Conservation (phyloP, 192 early-diverging fungal species). For the Cetraspora pellucida region DNA sequence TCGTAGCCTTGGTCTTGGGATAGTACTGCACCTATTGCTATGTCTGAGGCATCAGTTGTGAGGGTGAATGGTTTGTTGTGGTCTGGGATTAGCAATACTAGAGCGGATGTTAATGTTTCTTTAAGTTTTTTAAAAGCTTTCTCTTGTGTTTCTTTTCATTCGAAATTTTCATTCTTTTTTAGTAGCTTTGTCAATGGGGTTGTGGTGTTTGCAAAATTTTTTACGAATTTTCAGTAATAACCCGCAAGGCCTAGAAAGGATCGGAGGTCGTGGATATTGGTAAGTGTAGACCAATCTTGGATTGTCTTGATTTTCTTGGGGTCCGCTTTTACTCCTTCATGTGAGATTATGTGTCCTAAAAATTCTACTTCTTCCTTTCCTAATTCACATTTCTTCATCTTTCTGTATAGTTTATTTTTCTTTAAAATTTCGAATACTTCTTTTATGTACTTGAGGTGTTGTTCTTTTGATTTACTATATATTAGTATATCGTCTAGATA, state of each 20-base stretch:
- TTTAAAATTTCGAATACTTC: too few relatives aligned
- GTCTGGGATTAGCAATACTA: background rate
- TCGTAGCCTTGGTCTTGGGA: too few relatives aligned
- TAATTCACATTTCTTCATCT: too few relatives aligned
- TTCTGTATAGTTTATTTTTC: too few relatives aligned
- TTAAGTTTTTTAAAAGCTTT: conserved; percentile 1
- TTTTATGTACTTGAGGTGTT: too few relatives aligned
- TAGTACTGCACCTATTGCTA: too few relatives aligned
- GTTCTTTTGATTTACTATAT: too few relatives aligned
- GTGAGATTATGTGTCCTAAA: too few relatives aligned
- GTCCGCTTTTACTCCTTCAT: too few relatives aligned
- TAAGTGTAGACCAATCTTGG: background rate
- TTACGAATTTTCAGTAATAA: conserved; percentile 42
- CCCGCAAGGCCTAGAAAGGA: conserved; percentile 43
- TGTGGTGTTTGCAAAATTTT: conserved; percentile 39
- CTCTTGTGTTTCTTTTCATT: conserved; percentile 24
- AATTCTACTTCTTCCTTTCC: too few relatives aligned
- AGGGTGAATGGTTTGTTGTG: background rate
- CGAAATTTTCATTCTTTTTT: conserved; percentile 36
- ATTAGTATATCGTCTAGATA: too few relatives aligned
- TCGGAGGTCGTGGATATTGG: conserved; percentile 30
- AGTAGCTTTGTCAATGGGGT: conserved; percentile 37
- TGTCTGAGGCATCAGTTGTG: conserved; percentile 14
- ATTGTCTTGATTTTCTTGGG: too few relatives aligned
- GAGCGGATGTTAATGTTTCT: background rate